Conservation (phyloP, 495 filamentous ascomycete species). For the Chaetomium tenue region DNA sequence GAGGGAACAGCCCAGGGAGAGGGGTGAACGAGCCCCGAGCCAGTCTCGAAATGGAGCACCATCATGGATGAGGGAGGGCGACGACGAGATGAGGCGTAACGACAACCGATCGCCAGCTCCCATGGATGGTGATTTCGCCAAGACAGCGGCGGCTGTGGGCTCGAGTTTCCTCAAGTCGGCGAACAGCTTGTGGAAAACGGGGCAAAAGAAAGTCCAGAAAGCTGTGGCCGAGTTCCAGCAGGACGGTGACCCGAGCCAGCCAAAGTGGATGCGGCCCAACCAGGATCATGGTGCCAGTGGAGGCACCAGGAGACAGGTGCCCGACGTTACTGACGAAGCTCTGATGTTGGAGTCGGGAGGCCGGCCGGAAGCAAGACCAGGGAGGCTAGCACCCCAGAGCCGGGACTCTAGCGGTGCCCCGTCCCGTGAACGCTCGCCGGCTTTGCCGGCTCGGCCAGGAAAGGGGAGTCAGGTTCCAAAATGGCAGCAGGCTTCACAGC, state of each 20-base stretch:
- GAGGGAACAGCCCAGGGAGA: slow-evolving; percentile 26
- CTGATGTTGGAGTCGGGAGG: slow-evolving; percentile 75
- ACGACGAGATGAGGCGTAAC: slow-evolving; percentile 48
- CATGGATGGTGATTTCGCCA: slow-evolving; percentile 72
- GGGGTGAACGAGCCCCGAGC: slow-evolving; percentile 33
- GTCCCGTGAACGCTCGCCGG: slow-evolving; percentile 50
- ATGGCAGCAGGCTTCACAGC: slow-evolving; percentile 48
- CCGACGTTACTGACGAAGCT: slow-evolving; percentile 78
- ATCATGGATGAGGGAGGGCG: slow-evolving; percentile 41
- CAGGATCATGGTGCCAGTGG: slow-evolving; percentile 31
- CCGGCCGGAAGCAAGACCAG: slow-evolving; percentile 44
- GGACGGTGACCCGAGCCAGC: slow-evolving; percentile 72
- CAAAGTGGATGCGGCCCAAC: slow-evolving; percentile 88
- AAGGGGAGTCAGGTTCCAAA: slow-evolving; percentile 35
- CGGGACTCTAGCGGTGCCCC: slow-evolving; percentile 27
- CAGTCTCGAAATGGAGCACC: slow-evolving; percentile 38
- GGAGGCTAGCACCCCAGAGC: slow-evolving; percentile 30
- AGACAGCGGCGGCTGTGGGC: slow-evolving; percentile 77
- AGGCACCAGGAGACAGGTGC: slow-evolving; percentile 20
- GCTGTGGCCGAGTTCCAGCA: slow-evolving; percentile 87
- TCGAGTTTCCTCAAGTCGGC: slow-evolving; percentile 89
- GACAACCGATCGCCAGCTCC: slow-evolving; percentile 58
- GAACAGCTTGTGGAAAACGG: slow-evolving; percentile 87
- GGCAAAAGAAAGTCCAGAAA: slow-evolving; percentile 91
- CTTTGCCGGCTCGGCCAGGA: slow-evolving; percentile 35